These are phyloP conservation scores for Yamadazyma nakazawae DNA, from an alignment of 805 yeast species.

Conservation along the genomic window DNA sequence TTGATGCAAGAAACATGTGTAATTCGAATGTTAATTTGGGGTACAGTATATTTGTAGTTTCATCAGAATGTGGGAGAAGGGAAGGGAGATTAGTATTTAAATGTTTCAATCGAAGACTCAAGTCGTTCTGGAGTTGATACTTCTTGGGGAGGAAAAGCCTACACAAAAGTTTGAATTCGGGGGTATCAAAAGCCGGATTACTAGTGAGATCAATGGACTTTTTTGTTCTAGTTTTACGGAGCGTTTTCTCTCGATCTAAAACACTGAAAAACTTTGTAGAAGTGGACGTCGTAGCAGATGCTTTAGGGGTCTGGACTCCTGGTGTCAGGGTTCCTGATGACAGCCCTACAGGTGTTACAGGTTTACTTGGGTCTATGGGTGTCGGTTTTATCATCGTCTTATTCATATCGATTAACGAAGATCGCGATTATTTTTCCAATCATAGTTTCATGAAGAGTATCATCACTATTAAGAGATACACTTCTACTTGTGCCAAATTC, in stretches of 20 bases:
- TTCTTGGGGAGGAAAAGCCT: slow-evolving; percentile 34
- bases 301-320: slow-evolving; percentile 11
- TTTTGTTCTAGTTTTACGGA: not conserved
- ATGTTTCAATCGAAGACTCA: slow-evolving; percentile 22
- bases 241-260: slow-evolving; percentile 10
- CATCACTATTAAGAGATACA: slow-evolving; percentile 9
- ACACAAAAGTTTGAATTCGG: slow-evolving; percentile 32
- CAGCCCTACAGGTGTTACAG: not conserved
- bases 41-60: slow-evolving; percentile 13
- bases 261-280: slow-evolving; percentile 12
- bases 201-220: not conserved
- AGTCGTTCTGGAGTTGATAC: slow-evolving; percentile 16
- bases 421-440: not conserved
- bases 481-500: slow-evolving; percentile 24
- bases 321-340: not conserved
- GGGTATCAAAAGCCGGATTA: slow-evolving; percentile 18
- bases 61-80: slow-evolving; percentile 20
- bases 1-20: slow-evolving; percentile 35
- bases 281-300: slow-evolving; percentile 16
- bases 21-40: slow-evolving; percentile 29
- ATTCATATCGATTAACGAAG: not conserved
- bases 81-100: slow-evolving; percentile 27
- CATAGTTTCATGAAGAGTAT: not conserved
- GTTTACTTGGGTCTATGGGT: not conserved
- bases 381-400: not conserved